Conservation (phyloP, 2,329 filamentous ascomycete species). For the Septoria linicola region DNA sequence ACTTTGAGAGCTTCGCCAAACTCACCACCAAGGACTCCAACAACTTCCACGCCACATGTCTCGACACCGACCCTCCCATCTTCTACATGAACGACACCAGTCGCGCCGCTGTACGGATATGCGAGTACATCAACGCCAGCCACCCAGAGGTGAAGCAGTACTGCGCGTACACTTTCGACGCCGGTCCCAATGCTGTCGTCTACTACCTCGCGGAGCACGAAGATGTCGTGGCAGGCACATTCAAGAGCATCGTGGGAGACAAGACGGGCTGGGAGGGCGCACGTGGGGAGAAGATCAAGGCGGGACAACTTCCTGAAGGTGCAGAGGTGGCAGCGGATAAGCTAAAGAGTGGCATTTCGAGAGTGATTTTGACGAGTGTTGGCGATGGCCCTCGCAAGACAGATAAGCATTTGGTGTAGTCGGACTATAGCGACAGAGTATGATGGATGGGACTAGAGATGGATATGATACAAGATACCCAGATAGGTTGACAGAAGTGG, state of each 20-base stretch:
- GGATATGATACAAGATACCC: background rate
- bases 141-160: constrained; percentile 67
- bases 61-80: constrained; percentile 95
- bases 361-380: constrained; percentile 87
- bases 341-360: constrained; percentile 76
- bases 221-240: constrained; percentile 69
- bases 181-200: constrained; percentile 92
- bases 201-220: constrained; percentile 87
- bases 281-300: constrained; percentile 54
- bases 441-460: no score
- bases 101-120: constrained; percentile 78
- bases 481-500: background rate
- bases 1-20: constrained; percentile 84
- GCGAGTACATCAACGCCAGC: constrained; percentile 81
- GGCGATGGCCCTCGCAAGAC: constrained; percentile 84
- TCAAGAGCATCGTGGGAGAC: constrained; percentile 65
- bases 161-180: constrained; percentile 95
- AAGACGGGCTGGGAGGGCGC: constrained; percentile 70
- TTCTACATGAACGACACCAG: constrained; percentile 98
- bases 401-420: constrained; percentile 53
- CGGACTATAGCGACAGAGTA: no score
- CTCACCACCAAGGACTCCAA: constrained; percentile 97
- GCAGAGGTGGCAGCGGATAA: constrained; percentile 59
- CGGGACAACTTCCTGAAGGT: constrained; percentile 54
- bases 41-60: constrained; percentile 90